Conservation (phyloP, 1,284 basidiomycete genomes). For the Leccinum griseonigrum region DNA sequence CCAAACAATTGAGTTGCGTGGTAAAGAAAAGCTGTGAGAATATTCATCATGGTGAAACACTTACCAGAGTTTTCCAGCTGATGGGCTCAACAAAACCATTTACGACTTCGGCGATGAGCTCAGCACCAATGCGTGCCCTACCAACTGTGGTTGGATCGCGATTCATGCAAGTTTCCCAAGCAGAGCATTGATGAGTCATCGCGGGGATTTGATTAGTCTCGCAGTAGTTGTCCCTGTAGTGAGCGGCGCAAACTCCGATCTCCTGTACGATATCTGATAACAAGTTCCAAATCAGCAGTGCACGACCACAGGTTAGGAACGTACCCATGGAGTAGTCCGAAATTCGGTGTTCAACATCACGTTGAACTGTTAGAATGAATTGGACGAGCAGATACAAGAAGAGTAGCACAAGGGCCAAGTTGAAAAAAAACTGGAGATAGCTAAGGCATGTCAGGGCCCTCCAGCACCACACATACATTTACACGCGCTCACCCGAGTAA, state of each 20-base stretch:
- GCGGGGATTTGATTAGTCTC: slow-evolving; percentile 75
- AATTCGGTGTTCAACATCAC: slow-evolving; percentile 88
- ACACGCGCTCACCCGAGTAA: slow-evolving; percentile 64
- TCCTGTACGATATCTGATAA: slow-evolving; percentile 81
- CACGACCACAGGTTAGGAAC: slow-evolving; percentile 21
- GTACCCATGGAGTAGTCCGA: slow-evolving; percentile 87
- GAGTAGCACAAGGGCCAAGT: slow-evolving; percentile 80
- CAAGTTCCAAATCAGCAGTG: slow-evolving; percentile 21
- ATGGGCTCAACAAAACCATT: slow-evolving; percentile 97
- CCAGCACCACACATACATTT: slow-evolving; percentile 7
- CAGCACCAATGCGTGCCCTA: slow-evolving; percentile 86
- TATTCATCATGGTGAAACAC: slow-evolving; percentile 29
- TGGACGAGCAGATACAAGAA: slow-evolving; percentile 84
- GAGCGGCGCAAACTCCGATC: slow-evolving; percentile 78
- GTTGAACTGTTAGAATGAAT: slow-evolving; percentile 87
- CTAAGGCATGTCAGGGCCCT: slow-evolving; percentile 40
- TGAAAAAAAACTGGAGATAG: slow-evolving; percentile 94
- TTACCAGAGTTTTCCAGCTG: slow-evolving; percentile 93
- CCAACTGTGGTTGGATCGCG: slow-evolving; percentile 90
- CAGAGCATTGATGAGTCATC: slow-evolving; percentile 78
- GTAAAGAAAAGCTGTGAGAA: slow-evolving; percentile 9
- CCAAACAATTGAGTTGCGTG: slow-evolving; percentile 15
- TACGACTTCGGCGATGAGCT: slow-evolving; percentile 93
- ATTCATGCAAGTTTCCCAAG: slow-evolving; percentile 96
- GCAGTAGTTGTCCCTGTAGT: slow-evolving; percentile 84